phyloP scores from a whole-genome alignment of 805 yeast genomes.

The Candida cerambycidarum region DNA sequence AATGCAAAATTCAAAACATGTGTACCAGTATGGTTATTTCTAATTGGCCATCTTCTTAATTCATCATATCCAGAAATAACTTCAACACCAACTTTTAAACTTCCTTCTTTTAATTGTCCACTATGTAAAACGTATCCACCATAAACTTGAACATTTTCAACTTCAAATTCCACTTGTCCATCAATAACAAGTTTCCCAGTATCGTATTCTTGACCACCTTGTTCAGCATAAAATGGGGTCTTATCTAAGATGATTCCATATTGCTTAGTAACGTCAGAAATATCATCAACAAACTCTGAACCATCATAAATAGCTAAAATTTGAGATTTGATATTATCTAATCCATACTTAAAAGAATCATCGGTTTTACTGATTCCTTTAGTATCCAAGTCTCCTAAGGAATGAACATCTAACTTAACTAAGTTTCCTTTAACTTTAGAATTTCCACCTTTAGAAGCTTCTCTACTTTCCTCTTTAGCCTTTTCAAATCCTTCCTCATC shows the following conservation, averaged over 20 bases:
- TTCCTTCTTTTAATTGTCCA: conserved; percentile 79
- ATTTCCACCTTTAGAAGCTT: conserved; percentile 91
- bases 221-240: conserved; percentile 97
- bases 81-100: conserved; percentile 61
- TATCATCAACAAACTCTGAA: conserved; percentile 53
- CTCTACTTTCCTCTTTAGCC: conserved; percentile 85
- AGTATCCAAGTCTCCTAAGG: conserved; percentile 67
- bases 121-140: conserved; percentile 97
- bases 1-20: conserved; percentile 90
- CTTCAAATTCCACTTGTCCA: conserved; percentile 83
- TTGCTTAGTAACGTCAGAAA: conserved; percentile 43
- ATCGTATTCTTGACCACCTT: conserved; percentile 98
- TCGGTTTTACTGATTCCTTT: conserved; percentile 75
- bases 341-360: conserved; percentile 75
- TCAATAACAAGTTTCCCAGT: conserved; percentile 91
- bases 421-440: conserved; percentile 53
- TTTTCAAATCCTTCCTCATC: conserved; percentile 91
- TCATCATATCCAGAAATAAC: conserved; percentile 90
- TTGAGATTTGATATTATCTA: conserved; percentile 65
- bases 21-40: conserved; percentile 98
- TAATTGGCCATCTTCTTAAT: conserved; percentile 91
- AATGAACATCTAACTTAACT: conserved; percentile 88
- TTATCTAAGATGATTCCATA: conserved; percentile 82
- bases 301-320: conserved; percentile 74
- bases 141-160: conserved; percentile 86